Evolutionary conservation across 2,329 filamentous ascomycete genomes (phyloP).

Genomic region (Pezicula rhizophila): DNA sequence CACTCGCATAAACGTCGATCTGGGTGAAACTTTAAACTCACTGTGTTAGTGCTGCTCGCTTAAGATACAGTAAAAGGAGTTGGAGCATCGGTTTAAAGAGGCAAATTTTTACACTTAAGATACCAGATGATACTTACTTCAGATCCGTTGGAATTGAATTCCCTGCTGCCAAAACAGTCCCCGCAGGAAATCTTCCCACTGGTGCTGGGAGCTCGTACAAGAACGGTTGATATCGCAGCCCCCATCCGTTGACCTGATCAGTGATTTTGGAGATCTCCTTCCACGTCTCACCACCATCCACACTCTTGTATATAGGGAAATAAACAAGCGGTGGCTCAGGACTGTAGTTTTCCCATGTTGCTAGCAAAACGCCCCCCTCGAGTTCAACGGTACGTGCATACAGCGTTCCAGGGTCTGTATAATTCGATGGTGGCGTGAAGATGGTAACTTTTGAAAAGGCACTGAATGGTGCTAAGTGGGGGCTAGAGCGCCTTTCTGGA

Average conservation of each 20-base stretch:
- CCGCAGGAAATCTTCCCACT: conserved; percentile 52
- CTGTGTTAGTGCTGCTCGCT: no score
- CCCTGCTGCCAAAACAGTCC: conserved; percentile 54
- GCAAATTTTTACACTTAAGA: no score
- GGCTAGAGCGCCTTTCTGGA: background rate
- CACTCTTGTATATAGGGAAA: conserved; percentile 48
- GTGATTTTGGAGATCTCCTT: conserved; percentile 54
- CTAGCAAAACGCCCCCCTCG: conserved; percentile 36
- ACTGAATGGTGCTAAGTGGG: conserved; percentile 12
- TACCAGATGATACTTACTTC: no score
- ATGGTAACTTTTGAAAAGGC: conserved; percentile 24
- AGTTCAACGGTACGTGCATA: conserved; percentile 31
- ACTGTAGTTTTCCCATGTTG: conserved; percentile 52
- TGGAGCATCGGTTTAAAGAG: no score
- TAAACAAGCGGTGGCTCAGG: conserved; percentile 43
- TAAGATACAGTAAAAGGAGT: no score
- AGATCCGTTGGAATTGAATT: conserved; percentile 42
- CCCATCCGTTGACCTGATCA: conserved; percentile 59
- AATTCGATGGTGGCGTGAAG: conserved; percentile 22
- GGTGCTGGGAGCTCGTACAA: conserved; percentile 55
- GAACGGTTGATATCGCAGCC: conserved; percentile 63
- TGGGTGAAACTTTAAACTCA: conserved; percentile 44
- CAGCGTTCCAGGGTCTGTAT: conserved; percentile 23
- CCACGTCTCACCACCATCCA: conserved; percentile 55
- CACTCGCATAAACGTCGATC: conserved; percentile 64